Conservation (phyloP, 148 eudicot genomes). For the Chenopodium berlandieri region DNA sequence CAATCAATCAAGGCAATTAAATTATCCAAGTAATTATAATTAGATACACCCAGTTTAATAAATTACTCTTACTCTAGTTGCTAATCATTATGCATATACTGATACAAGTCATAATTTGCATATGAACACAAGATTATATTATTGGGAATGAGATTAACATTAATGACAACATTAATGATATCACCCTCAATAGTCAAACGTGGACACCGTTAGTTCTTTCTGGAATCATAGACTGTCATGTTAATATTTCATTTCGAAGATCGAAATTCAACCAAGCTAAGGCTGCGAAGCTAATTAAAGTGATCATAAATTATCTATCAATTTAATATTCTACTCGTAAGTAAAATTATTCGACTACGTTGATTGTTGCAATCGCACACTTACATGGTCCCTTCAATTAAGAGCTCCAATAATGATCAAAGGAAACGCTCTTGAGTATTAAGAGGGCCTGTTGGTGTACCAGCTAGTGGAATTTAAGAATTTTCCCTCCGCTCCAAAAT, state of each 20-base stretch:
- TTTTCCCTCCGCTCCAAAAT: too few relatives aligned
- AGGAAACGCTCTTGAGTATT: too few relatives aligned
- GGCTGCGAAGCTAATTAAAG: not conserved
- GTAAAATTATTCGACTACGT: not conserved
- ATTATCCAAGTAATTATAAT: slow-evolving; percentile 8
- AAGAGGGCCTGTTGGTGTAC: too few relatives aligned
- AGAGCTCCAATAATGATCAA: too few relatives aligned
- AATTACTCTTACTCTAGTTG: not conserved
- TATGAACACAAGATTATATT: slow-evolving; percentile 15
- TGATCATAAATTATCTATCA: not conserved
- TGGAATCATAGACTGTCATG: not conserved
- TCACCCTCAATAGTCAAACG: slow-evolving; percentile 23
- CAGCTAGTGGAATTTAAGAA: too few relatives aligned
- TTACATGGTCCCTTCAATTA: too few relatives aligned
- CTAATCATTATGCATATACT: slow-evolving; percentile 11
- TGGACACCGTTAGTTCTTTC: slow-evolving; percentile 15
- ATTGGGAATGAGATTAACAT: slow-evolving; percentile 17
- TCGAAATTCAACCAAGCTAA: not conserved
- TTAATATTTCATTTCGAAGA: not conserved
- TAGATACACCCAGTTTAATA: slow-evolving; percentile 6
- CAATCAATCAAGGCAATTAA: not conserved
- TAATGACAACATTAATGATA: slow-evolving; percentile 28
- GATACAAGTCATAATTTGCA: slow-evolving; percentile 8
- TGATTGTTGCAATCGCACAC: not conserved
- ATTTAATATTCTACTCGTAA: not conserved